Evolutionary conservation across 306 rosid species (phyloP).

Genomic region (Malus fusca): DNA sequence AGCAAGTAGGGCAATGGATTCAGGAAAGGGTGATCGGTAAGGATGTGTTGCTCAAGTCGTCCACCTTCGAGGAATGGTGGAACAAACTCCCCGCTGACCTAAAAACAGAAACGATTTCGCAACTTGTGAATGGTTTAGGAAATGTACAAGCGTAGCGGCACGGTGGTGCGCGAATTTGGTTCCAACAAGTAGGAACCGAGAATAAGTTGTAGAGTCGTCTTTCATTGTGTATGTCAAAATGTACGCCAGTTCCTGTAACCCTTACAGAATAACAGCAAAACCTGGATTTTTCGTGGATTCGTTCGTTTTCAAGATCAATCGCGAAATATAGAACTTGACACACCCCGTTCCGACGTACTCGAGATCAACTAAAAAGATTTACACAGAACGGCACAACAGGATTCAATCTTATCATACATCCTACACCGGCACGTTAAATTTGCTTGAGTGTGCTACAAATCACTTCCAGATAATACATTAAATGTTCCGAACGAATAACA

Average conservation of each 20-base stretch:
- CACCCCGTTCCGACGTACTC: background rate
- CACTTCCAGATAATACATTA: background rate
- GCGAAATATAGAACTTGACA: background rate
- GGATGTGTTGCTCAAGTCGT: slow-evolving; percentile 36
- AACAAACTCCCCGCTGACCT: slow-evolving; percentile 28
- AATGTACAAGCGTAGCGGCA: no score
- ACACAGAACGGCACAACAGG: background rate
- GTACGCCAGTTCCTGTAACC: no score
- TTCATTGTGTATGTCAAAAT: no score
- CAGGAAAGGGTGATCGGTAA: background rate
- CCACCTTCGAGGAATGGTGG: slow-evolving; percentile 48
- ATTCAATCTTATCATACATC: background rate
- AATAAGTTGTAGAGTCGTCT: background rate
- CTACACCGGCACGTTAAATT: background rate
- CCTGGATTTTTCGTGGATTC: background rate
- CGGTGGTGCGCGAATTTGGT: no score
- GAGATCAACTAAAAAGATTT: background rate
- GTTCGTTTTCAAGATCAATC: background rate
- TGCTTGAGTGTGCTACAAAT: background rate
- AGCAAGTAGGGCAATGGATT: slow-evolving; percentile 32
- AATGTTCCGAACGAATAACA: background rate
- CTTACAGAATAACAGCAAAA: background rate
- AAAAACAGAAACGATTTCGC: background rate
- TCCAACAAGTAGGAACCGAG: background rate
- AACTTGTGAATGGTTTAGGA: slow-evolving; percentile 16